Evolutionary conservation across 1,284 basidiomycete genomes (phyloP).

Genomic region (Apiotrichum veenhuisii): DNA sequence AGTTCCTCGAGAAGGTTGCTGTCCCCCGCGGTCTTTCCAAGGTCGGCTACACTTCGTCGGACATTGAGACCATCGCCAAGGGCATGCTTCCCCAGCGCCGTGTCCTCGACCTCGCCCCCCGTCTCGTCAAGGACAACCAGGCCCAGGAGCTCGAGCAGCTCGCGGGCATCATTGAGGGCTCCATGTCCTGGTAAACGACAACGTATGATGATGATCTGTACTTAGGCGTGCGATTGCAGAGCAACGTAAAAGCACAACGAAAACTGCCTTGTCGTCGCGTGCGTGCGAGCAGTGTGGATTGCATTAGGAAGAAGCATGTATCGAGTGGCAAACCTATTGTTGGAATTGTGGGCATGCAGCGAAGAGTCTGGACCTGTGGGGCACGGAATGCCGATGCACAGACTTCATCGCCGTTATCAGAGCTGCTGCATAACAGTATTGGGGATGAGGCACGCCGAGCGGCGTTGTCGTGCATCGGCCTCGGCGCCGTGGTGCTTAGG

Average conservation of each 20-base stretch:
- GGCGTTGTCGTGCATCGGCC: too few species aligned
- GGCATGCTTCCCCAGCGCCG: slow-evolving; percentile 47
- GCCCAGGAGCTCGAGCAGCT: slow-evolving; percentile 75
- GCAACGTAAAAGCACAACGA: slow-evolving; percentile 3
- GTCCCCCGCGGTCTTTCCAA: slow-evolving; percentile 82
- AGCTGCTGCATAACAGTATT: too few species aligned
- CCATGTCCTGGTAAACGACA: slow-evolving; percentile 38
- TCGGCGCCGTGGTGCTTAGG: too few species aligned
- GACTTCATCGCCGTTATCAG: too few species aligned
- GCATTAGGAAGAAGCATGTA: slow-evolving; percentile 13
- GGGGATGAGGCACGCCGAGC: too few species aligned
- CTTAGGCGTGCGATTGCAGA: not conserved
- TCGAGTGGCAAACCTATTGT: not conserved
- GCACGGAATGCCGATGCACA: not conserved
- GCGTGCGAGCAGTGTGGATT: not conserved
- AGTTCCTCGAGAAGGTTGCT: slow-evolving; percentile 80
- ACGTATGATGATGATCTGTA: not conserved
- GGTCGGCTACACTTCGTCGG: slow-evolving; percentile 65
- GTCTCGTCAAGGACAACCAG: slow-evolving; percentile 60
- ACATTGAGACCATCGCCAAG: slow-evolving; percentile 43
- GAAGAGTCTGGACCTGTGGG: not conserved
- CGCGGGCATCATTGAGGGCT: slow-evolving; percentile 60
- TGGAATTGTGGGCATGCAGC: not conserved
- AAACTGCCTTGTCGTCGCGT: slow-evolving; percentile 1
- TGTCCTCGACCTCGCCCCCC: slow-evolving; percentile 46